These are phyloP conservation scores for Penicillium crustosum DNA, from an alignment of 2,329 filamentous ascomycete genomes.

Conservation along the genomic window DNA sequence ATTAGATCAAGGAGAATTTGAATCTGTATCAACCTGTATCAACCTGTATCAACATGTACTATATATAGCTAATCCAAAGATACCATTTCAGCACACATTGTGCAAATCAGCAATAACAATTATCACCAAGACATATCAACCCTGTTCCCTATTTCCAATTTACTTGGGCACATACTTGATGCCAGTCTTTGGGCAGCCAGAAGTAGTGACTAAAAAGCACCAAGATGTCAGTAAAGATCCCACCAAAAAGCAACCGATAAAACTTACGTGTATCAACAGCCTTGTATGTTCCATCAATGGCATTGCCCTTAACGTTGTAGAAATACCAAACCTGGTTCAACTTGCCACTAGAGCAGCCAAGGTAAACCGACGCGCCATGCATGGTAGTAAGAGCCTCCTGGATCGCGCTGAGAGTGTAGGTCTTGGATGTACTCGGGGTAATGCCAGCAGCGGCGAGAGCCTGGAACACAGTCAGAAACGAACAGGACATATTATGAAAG, in stretches of 20 bases:
- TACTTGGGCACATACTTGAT: slow-evolving; percentile 66
- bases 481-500: not conserved
- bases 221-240: not conserved
- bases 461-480: slow-evolving; percentile 19
- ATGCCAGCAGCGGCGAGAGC: slow-evolving; percentile 59
- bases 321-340: slow-evolving; percentile 59
- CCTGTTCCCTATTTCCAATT: not conserved
- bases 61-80: slow-evolving; percentile 6
- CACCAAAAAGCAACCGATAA: not conserved
- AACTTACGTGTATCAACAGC: slow-evolving; percentile 51
- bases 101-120: not conserved
- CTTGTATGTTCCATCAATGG: slow-evolving; percentile 62
- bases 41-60: slow-evolving; percentile 4
- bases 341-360: slow-evolving; percentile 50
- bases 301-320: slow-evolving; percentile 53
- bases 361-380: slow-evolving; percentile 51
- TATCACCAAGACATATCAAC: not conserved
- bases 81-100: slow-evolving; percentile 2
- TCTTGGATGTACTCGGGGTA: slow-evolving; percentile 49
- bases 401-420: slow-evolving; percentile 54
- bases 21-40: slow-evolving; percentile 5
- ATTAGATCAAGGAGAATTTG: not conserved
- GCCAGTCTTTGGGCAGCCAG: slow-evolving; percentile 61
- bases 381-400: slow-evolving; percentile 51
- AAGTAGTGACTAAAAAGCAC: slow-evolving; percentile 38